phyloP scores from a whole-genome alignment of 306 rosid genomes.

The Glycine latifolia region DNA sequence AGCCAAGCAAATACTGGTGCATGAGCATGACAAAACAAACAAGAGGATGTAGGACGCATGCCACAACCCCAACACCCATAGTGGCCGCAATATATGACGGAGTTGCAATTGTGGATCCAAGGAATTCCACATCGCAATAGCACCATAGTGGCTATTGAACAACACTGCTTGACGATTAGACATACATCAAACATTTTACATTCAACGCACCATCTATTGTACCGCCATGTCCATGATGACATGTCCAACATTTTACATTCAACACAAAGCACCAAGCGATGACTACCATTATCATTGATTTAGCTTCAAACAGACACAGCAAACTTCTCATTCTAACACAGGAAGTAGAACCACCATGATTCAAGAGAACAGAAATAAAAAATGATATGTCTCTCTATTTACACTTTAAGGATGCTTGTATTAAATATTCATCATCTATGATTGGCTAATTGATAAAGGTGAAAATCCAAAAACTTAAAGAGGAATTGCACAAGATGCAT shows the following conservation, averaged over 20 bases:
- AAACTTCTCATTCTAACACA: slow-evolving; percentile 1
- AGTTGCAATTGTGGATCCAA: background rate
- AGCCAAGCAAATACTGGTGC: too few relatives aligned
- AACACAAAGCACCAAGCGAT: background rate
- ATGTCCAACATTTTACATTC: slow-evolving; percentile 1
- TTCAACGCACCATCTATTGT: slow-evolving; percentile 11
- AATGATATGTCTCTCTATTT: slow-evolving; percentile 2
- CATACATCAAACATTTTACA: slow-evolving; percentile 13
- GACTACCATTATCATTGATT: too few relatives aligned
- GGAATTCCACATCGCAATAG: background rate
- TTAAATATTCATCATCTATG: background rate
- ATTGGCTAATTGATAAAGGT: slow-evolving; percentile 12
- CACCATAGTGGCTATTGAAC: background rate
- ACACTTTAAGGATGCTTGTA: slow-evolving; percentile 3
- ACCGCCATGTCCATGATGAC: slow-evolving; percentile 2
- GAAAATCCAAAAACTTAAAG: background rate
- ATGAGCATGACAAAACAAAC: too few relatives aligned
- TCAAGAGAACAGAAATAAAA: slow-evolving; percentile 18
- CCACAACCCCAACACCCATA: background rate
- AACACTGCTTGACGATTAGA: background rate
- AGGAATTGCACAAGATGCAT: background rate
- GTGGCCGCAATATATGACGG: background rate
- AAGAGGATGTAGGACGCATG: background rate
- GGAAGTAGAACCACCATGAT: slow-evolving; percentile 16
- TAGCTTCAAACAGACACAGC: slow-evolving; percentile 2